phyloP scores from a whole-genome alignment of 768 basidiomycete genomes.

The Botryobasidium botryosum region DNA sequence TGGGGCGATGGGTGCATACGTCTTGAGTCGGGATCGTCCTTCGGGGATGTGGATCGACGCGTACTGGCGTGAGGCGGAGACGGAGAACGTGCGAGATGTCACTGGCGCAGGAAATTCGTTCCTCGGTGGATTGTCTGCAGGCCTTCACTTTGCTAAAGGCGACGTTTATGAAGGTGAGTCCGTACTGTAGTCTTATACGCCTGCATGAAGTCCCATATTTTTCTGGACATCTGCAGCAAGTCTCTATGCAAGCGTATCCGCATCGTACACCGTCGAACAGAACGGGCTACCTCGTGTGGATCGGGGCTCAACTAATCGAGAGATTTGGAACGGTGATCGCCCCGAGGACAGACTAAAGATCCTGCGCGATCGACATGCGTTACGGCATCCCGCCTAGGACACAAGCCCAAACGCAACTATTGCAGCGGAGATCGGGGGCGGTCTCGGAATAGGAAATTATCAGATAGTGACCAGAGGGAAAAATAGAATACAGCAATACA shows the following conservation, averaged over 20 bases:
- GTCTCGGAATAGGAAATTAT: too few species aligned
- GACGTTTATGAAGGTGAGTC: conserved; percentile 50
- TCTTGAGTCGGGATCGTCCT: conserved; percentile 26
- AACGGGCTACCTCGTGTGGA: conserved; percentile 47
- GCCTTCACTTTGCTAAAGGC: conserved; percentile 35
- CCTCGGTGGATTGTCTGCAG: conserved; percentile 69
- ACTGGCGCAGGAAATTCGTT: conserved; percentile 91
- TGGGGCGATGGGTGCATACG: conserved; percentile 54
- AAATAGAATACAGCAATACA: too few species aligned
- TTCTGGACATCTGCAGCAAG: conserved; percentile 31
- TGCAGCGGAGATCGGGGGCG: too few species aligned
- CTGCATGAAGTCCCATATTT: conserved; percentile 10
- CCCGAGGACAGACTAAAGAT: conserved; percentile 22
- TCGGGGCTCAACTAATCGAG: conserved; percentile 16
- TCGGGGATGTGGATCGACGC: conserved; percentile 51
- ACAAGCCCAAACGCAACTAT: too few species aligned
- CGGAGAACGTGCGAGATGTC: conserved; percentile 50
- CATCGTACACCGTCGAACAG: conserved; percentile 74
- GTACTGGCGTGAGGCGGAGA: conserved; percentile 40
- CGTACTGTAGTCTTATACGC: conserved; percentile 1
- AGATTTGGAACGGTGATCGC: conserved; percentile 55
- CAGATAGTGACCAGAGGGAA: too few species aligned
- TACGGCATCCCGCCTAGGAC: too few species aligned
- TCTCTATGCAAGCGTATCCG: conserved; percentile 62
- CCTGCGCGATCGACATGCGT: too few species aligned